Conservation (phyloP, 164 flowering plant species). For the Malania oleifera region DNA sequence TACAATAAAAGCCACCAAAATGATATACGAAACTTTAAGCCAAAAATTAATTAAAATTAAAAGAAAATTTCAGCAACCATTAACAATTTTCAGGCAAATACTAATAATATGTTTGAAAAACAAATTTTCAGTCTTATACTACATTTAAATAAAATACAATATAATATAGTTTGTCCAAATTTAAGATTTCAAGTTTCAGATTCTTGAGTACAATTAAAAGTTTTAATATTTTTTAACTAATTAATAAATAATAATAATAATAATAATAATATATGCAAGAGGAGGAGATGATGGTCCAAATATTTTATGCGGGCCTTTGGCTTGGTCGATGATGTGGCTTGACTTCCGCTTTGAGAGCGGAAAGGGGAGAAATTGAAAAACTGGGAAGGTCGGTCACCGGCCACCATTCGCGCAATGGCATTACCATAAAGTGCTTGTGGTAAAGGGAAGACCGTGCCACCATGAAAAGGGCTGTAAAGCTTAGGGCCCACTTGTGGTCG, state of each 20-base stretch:
- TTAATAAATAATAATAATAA: neutral
- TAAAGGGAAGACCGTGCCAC: no score
- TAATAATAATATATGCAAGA: neutral
- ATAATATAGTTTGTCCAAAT: no score
- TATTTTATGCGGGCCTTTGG: conserved; percentile 9
- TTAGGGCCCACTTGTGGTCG: no score
- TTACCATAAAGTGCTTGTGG: neutral
- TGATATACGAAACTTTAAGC: neutral
- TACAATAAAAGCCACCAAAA: neutral
- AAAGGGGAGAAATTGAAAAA: conserved; percentile 5
- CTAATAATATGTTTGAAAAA: neutral
- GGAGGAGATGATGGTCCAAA: conserved; percentile 5
- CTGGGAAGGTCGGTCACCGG: conserved; percentile 26
- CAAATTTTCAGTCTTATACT: no score
- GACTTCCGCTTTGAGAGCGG: conserved; percentile 19
- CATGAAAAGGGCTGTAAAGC: no score
- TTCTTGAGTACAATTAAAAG: neutral
- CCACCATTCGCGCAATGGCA: conserved; percentile 19
- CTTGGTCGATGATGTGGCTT: conserved; percentile 9
- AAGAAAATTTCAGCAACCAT: no score
- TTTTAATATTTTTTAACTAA: neutral
- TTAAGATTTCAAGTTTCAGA: no score
- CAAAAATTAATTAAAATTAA: no score
- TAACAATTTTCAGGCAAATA: no score
- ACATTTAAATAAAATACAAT: no score